Base-by-base conservation (phyloP, 1,139 yeast genomes). In the Debaryomyces fabryi region DNA sequence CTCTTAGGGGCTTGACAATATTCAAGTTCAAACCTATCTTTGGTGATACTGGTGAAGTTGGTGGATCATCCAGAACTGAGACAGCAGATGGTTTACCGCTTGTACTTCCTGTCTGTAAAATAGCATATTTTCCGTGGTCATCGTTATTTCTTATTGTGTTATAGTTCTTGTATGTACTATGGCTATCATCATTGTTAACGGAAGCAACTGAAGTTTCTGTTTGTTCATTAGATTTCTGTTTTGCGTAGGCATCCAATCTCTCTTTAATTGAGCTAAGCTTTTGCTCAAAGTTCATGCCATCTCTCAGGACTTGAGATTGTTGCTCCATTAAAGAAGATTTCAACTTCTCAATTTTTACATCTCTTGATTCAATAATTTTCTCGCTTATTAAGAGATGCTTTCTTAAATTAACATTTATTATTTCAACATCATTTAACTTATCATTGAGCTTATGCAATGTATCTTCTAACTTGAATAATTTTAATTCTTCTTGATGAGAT, bases 1-100 rank as follows among this genome's bases (percentile, higher is more conserved):
- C 88, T 45, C 87, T 71, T 50, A 85, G 62, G 1, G 93, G 92
- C 62, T 83, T 85, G 37, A 86, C 83, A 20, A 86, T 85, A 50
- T 83, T 69, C 49, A 82, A 64, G 59, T 81, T 80, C 47, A 82
- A 67, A 0, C 86, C 86, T 20, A 71, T 56, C 43, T 62, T 66
- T 18, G 75, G 73, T 6, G 73, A 66, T 1, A 50, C 39, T 3
- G 65, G 64, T 4, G 68, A 59, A 4, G 49, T 37, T 3, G 65
- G 64, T 4, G 67, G 58, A 3, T 39, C 42, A 10, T 39, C 39
- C 30, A 45, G 46, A 38, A 30, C 15, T 38, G 39, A 32, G n/a
- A 36, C 32, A 20, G 44, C 37, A 42, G 48, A 12, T 7, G 8
- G 23, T 15, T 46, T 44, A 13, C 27, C 30, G 18, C 33, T 40